These are phyloP conservation scores for Lactarius trivialis DNA, from an alignment of 768 basidiomycete genomes.

Conservation along the genomic window DNA sequence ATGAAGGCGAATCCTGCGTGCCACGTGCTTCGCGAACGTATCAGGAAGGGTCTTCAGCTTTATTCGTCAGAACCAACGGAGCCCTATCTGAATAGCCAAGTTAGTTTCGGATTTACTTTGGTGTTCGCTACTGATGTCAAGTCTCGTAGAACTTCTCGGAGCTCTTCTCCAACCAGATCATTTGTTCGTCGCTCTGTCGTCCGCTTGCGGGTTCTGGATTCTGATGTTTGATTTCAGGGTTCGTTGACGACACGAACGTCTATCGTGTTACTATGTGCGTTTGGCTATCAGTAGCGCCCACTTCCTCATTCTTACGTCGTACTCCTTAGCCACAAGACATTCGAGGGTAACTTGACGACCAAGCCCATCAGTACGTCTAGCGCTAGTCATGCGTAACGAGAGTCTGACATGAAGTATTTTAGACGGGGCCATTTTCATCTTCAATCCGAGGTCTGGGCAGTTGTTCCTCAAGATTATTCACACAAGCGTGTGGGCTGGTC, in stretches of 20 bases:
- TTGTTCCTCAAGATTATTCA: slow-evolving; percentile 99
- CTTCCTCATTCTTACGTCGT: slow-evolving; percentile 19
- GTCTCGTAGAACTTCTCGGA: slow-evolving; percentile 74
- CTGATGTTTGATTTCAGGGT: slow-evolving; percentile 48
- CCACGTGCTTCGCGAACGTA: slow-evolving; percentile 96
- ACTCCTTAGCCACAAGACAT: slow-evolving; percentile 81
- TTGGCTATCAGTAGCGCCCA: not conserved
- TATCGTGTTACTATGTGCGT: slow-evolving; percentile 91
- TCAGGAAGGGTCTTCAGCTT: slow-evolving; percentile 94
- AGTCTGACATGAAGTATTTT: slow-evolving; percentile 15
- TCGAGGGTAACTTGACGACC: slow-evolving; percentile 99
- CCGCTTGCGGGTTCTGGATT: not conserved
- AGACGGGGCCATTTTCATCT: slow-evolving; percentile 98
- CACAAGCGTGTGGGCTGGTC: slow-evolving; percentile 99
- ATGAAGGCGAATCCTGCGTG: slow-evolving; percentile 99
- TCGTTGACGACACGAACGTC: slow-evolving; percentile 99
- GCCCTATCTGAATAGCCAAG: slow-evolving; percentile 96
- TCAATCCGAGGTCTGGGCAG: slow-evolving; percentile 98
- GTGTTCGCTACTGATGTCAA: slow-evolving; percentile 8
- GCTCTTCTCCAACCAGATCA: slow-evolving; percentile 96
- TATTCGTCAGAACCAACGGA: slow-evolving; percentile 99
- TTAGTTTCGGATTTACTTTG: slow-evolving; percentile 23
- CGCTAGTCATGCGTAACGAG: not conserved
- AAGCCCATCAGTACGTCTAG: slow-evolving; percentile 82
- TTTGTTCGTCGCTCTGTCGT: slow-evolving; percentile 46